Conservation (phyloP, 192 early-diverging fungal species). For the Coemansia sp. region DNA sequence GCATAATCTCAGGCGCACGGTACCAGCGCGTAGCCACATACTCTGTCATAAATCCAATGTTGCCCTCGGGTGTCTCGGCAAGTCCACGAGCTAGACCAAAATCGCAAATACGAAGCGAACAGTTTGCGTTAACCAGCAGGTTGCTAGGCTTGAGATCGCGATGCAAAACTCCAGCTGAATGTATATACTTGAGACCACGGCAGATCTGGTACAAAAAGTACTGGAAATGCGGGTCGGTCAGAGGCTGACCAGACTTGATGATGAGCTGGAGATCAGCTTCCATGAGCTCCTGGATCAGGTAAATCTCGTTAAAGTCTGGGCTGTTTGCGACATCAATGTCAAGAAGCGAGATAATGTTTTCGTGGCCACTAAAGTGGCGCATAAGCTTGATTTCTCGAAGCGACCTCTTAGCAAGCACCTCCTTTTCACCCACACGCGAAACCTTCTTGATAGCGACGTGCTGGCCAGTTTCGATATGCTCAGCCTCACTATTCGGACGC, state of each 20-base stretch:
- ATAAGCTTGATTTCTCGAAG: slow-evolving; percentile 91
- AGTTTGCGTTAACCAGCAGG: slow-evolving; percentile 86
- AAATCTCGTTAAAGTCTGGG: slow-evolving; percentile 89
- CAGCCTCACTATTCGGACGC: slow-evolving; percentile 65
- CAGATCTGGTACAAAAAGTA: slow-evolving; percentile 99
- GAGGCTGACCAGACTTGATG: slow-evolving; percentile 86
- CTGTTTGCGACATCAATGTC: slow-evolving; percentile 86
- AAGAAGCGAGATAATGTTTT: slow-evolving; percentile 90
- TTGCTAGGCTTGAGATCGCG: slow-evolving; percentile 98
- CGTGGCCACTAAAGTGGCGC: slow-evolving; percentile 89
- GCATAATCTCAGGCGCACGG: slow-evolving; percentile 97
- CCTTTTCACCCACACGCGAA: slow-evolving; percentile 76
- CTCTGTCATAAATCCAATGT: slow-evolving; percentile 97
- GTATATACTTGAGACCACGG: slow-evolving; percentile 97
- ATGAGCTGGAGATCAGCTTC: slow-evolving; percentile 98
- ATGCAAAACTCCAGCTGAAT: slow-evolving; percentile 96
- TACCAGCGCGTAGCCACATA: slow-evolving; percentile 99
- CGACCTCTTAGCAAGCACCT: slow-evolving; percentile 84
- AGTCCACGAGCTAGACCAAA: slow-evolving; percentile 97
- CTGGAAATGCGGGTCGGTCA: slow-evolving; percentile 96
- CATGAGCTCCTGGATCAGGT: slow-evolving; percentile 98
- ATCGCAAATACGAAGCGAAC: slow-evolving; percentile 95
- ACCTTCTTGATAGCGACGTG: slow-evolving; percentile 95
- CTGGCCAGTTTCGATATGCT: slow-evolving; percentile 72
- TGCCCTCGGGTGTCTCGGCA: slow-evolving; percentile 73